Percentiles rank a stretch among this genome's conserved stretches.
Conservation (phyloP, 352 stramenopile species). For the Globisporangium iwayamae region DNA sequence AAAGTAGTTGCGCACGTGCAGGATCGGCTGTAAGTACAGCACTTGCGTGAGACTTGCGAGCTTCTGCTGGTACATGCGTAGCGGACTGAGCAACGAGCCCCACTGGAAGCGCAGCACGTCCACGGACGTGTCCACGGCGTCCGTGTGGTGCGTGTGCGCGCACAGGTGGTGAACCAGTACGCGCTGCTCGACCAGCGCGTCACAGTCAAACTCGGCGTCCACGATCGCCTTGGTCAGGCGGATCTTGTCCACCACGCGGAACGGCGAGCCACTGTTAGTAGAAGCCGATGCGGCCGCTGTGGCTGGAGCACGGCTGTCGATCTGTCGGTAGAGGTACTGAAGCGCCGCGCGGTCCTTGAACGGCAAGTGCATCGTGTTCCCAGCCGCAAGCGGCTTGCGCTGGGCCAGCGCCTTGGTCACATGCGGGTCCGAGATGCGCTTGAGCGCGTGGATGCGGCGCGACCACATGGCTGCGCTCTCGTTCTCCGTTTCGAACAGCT, state of each 20-base stretch:
- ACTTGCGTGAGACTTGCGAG: conserved; percentile 18
- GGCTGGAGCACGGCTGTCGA: conserved; percentile 32
- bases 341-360: conserved; percentile 48
- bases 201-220: conserved; percentile 70
- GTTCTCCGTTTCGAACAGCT: conserved; percentile 44
- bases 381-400: background rate
- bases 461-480: conserved; percentile 67
- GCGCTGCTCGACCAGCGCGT: conserved; percentile 45
- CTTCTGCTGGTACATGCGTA: conserved; percentile 20
- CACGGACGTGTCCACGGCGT: conserved; percentile 68
- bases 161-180: conserved; percentile 59
- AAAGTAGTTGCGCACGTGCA: conserved; percentile 76
- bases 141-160: conserved; percentile 46
- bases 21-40: conserved; percentile 37
- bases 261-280: conserved; percentile 36
- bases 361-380: conserved; percentile 30
- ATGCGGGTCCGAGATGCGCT: conserved; percentile 30
- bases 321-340: conserved; percentile 68
- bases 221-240: conserved; percentile 67
- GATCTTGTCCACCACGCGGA: conserved; percentile 76
- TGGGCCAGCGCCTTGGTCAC: conserved; percentile 19
- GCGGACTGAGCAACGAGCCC: conserved; percentile 32
- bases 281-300: conserved; percentile 1
- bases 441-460: conserved; percentile 51
- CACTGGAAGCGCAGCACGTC: conserved; percentile 53